phyloP scores from a whole-genome alignment of 352 stramenopile genomes.

The Plasmopara halstedii region DNA sequence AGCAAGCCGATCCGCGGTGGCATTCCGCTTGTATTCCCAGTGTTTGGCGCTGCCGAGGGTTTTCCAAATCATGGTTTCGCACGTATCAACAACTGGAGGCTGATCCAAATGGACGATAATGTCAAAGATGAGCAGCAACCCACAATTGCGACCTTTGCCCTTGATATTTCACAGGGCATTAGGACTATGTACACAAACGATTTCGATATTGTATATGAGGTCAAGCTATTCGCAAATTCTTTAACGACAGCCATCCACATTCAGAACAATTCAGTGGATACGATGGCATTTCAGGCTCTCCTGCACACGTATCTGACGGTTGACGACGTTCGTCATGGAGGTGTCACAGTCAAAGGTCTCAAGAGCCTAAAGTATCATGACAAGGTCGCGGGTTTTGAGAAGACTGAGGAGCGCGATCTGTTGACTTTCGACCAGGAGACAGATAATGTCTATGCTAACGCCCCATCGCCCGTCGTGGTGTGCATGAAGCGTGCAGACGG shows the following conservation, averaged over 20 bases:
- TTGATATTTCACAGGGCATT: slow-evolving; percentile 34
- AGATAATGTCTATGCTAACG: slow-evolving; percentile 85
- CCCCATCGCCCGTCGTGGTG: slow-evolving; percentile 52
- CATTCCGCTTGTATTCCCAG: slow-evolving; percentile 95
- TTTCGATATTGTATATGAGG: slow-evolving; percentile 77
- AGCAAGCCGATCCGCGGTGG: slow-evolving; percentile 92
- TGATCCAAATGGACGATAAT: slow-evolving; percentile 38
- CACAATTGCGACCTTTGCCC: slow-evolving; percentile 54
- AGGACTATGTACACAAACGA: slow-evolving; percentile 66
- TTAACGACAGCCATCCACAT: slow-evolving; percentile 87
- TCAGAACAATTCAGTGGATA: slow-evolving; percentile 76
- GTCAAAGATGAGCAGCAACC: slow-evolving; percentile 31
- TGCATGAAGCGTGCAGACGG: slow-evolving; percentile 48
- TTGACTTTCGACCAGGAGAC: slow-evolving; percentile 76
- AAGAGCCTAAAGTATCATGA: slow-evolving; percentile 81
- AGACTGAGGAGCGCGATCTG: slow-evolving; percentile 44
- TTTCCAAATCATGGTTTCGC: slow-evolving; percentile 94
- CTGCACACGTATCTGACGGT: slow-evolving; percentile 93
- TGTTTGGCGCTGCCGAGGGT: slow-evolving; percentile 86
- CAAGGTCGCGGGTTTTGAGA: slow-evolving; percentile 75
- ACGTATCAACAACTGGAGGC: slow-evolving; percentile 64
- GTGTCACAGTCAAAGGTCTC: slow-evolving; percentile 76
- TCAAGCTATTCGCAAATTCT: slow-evolving; percentile 74
- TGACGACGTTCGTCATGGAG: slow-evolving; percentile 56
- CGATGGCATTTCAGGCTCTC: slow-evolving; percentile 91